Percentiles rank a stretch among this genome's conserved stretches.
phyloP scores from a whole-genome alignment of 306 rosid species.

The Quillaja saponaria region DNA sequence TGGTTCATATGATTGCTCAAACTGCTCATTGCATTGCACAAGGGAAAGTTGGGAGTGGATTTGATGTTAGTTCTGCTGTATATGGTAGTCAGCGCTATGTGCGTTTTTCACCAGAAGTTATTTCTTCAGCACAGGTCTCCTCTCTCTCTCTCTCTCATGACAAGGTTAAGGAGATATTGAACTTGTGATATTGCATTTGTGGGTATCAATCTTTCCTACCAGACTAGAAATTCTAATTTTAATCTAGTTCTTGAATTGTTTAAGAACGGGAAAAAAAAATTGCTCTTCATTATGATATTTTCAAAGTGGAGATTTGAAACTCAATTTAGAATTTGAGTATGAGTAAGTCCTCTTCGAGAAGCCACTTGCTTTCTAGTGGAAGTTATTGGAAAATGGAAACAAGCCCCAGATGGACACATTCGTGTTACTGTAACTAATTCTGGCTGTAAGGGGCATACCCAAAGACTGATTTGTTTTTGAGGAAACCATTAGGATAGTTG shows the following conservation, averaged over 20 bases:
- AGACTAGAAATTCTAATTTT: too few relatives aligned
- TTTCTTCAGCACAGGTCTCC: slow-evolving; percentile 81
- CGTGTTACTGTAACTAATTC: slow-evolving; percentile 8
- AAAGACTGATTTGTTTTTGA: slow-evolving; percentile 16
- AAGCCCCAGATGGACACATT: neutral
- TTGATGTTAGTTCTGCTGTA: slow-evolving; percentile 97
- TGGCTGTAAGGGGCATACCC: slow-evolving; percentile 8
- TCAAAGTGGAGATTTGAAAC: too few relatives aligned
- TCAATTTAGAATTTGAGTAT: too few relatives aligned
- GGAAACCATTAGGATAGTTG: slow-evolving; percentile 11
- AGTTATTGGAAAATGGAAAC: neutral
- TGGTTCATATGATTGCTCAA: slow-evolving; percentile 91
- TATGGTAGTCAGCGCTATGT: slow-evolving; percentile 98
- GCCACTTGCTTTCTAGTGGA: neutral
- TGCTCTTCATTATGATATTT: too few relatives aligned
- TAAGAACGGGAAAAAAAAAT: too few relatives aligned
- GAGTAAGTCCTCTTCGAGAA: neutral
- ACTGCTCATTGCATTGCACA: slow-evolving; percentile 95
- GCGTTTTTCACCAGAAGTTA: slow-evolving; percentile 94
- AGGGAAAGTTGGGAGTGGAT: slow-evolving; percentile 98
- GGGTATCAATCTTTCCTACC: neutral
- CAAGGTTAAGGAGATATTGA: neutral
- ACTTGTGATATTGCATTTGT: neutral
- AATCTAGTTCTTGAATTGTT: too few relatives aligned
- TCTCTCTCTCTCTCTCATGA: neutral